These are phyloP conservation scores for Sporothrix euskadiensis DNA, from an alignment of 2,329 filamentous ascomycete species.

Conservation along the genomic window DNA sequence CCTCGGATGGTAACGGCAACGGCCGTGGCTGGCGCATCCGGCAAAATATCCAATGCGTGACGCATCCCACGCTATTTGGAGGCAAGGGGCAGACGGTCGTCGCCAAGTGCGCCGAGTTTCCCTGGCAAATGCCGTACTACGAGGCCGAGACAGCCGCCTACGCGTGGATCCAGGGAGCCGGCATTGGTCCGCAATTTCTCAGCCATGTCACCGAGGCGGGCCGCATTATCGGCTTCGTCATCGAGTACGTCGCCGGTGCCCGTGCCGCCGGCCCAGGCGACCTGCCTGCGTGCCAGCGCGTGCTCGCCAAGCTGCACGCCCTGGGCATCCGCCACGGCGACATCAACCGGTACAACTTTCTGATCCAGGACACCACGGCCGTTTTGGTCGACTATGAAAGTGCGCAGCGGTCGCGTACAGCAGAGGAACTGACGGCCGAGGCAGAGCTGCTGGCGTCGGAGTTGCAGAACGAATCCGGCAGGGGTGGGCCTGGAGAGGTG, in stretches of 20 bases:
- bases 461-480: neutral
- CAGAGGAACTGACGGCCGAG: neutral
- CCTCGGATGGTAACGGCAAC: too few species aligned
- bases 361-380: constrained; percentile 33
- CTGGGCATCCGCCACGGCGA: constrained; percentile 43
- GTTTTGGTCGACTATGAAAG: constrained; percentile 41
- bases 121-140: constrained; percentile 33
- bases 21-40: constrained; percentile 31
- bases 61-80: constrained; percentile 20
- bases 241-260: constrained; percentile 37
- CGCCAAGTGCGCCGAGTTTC: constrained; percentile 35
- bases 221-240: constrained; percentile 39
- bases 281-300: constrained; percentile 35
- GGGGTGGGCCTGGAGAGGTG: too few species aligned
- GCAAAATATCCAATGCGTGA: constrained; percentile 35
- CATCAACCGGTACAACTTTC: constrained; percentile 44
- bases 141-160: constrained; percentile 36
- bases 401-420: neutral
- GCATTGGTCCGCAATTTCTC: constrained; percentile 35
- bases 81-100: constrained; percentile 30
- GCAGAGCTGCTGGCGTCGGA: neutral
- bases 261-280: constrained; percentile 38
- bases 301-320: constrained; percentile 39
- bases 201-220: constrained; percentile 39
- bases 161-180: constrained; percentile 33